Evolutionary conservation across 768 basidiomycete genomes (phyloP).

Genomic region (Chalciporus pseudorubinellus): DNA sequence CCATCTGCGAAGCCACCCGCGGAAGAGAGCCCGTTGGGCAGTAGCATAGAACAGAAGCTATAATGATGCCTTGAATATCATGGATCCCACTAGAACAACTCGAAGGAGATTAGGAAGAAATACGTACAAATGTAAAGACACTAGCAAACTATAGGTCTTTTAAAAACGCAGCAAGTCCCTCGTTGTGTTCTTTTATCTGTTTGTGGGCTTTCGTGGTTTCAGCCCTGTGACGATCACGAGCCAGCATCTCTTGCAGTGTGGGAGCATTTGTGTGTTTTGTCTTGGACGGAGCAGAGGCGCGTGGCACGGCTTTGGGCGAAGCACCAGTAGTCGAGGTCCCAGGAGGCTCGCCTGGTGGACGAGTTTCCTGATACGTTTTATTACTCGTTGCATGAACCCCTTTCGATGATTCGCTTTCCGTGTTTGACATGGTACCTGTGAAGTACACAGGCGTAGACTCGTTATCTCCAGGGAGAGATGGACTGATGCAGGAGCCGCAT

Average conservation of each 20-base stretch:
- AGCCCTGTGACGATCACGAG: slow-evolving; percentile 52
- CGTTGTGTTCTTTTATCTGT: slow-evolving; percentile 25
- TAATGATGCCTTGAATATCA: background rate
- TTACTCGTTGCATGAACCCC: background rate
- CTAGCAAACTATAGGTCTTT: slow-evolving; percentile 15
- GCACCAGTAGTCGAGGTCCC: background rate
- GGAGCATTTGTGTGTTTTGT: slow-evolving; percentile 32
- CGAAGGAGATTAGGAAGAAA: background rate
- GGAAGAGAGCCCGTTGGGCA: background rate
- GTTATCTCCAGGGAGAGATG: background rate
- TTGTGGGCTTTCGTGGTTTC: slow-evolving; percentile 24
- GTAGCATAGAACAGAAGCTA: background rate
- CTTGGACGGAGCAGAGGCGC: slow-evolving; percentile 35
- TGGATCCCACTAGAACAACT: background rate
- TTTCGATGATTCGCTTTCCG: background rate
- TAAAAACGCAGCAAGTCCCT: slow-evolving; percentile 53
- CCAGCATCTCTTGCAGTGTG: slow-evolving; percentile 61
- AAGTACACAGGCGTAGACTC: background rate
- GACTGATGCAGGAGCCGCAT: slow-evolving; percentile 16
- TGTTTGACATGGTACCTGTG: background rate
- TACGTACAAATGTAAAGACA: background rate
- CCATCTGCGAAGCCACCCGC: slow-evolving; percentile 28
- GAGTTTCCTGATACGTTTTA: background rate
- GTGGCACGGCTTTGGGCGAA: slow-evolving; percentile 4
- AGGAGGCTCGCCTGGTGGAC: background rate